Evolutionary conservation across 148 eudicot species (phyloP), one percentile per base, ranked within the genome.

Genomic region (Agrostemma githago): DNA sequence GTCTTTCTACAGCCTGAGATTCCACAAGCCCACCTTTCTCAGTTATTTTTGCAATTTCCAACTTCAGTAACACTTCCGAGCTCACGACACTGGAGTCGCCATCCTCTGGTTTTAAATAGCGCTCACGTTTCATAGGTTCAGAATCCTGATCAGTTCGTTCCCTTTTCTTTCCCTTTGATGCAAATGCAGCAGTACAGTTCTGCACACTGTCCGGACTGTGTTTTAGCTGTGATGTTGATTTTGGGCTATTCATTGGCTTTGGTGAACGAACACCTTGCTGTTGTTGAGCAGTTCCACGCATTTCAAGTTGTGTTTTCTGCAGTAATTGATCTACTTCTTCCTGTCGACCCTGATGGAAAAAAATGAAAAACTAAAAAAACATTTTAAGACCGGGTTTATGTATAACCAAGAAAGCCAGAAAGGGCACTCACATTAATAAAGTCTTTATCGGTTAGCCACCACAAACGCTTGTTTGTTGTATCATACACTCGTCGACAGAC

Each of bases 401-500:
- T 11, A 51, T 51, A 51, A 51, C 3, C 11, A 51, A 51, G 3
- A 3, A 51, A 51, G 14, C 11, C 15, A 10, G 56, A 51, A 51
- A 51, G 56, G 56, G 3, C 0, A 86, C 91, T 82, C 77, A 92
- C 99, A 79, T 90, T 78, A 84, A 89, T 86, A 81, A 77, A 90
- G 79, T 90, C 86, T 76, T 83, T 84, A 73, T 92, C 99, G 6
- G 93, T 88, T 60, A 95, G 82, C 99, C 97, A 95, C 92, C 96
- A 90, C 83, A 90, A 82, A 84, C 96, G 74, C 85, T 89, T 85
- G 84, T 79, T 85, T 74, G 80, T 82, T 68, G 80, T 85, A 82
- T 92, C 99, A 80, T 95, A 92, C 73, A 92, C 93, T 65, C 91
- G 96, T 53, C 96, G 85, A 76, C 99, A 90, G 79, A 95, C 92